Conservation (phyloP, 2,329 filamentous ascomycete genomes). For the Curvularia hawaiiensis region DNA sequence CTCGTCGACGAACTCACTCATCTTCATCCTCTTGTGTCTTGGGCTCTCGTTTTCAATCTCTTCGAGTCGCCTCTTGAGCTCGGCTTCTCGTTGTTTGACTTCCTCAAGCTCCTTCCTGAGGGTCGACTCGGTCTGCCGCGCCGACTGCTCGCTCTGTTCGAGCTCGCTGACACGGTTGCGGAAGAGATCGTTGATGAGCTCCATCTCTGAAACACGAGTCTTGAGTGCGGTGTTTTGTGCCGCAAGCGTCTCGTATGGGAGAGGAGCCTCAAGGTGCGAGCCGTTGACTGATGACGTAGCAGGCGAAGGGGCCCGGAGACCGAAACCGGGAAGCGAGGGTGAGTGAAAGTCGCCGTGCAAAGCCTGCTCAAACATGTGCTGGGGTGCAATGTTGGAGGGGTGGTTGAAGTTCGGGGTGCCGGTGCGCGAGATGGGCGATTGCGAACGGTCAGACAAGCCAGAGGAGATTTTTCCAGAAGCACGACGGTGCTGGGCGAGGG, state of each 20-base stretch:
- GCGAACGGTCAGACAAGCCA: slow-evolving; percentile 73
- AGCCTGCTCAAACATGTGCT: slow-evolving; percentile 79
- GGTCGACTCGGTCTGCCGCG: slow-evolving; percentile 62
- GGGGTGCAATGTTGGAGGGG: slow-evolving; percentile 69
- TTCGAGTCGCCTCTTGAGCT: slow-evolving; percentile 79
- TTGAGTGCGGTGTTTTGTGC: slow-evolving; percentile 86
- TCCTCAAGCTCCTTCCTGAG: slow-evolving; percentile 71
- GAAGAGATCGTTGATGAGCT: slow-evolving; percentile 84
- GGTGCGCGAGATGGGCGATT: slow-evolving; percentile 80
- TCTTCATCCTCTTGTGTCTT: slow-evolving; percentile 60
- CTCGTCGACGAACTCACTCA: slow-evolving; percentile 60
- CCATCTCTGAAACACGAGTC: slow-evolving; percentile 91
- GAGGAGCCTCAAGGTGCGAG: slow-evolving; percentile 71
- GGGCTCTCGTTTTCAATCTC: slow-evolving; percentile 60
- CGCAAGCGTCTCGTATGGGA: slow-evolving; percentile 79
- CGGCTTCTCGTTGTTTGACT: slow-evolving; percentile 77
- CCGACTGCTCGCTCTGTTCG: slow-evolving; percentile 74
- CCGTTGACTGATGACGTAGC: slow-evolving; percentile 62
- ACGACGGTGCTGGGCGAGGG: slow-evolving; percentile 65
- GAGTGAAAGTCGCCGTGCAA: slow-evolving; percentile 72
- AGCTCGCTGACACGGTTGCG: slow-evolving; percentile 71
- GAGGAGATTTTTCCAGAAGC: slow-evolving; percentile 74
- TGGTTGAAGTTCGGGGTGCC: slow-evolving; percentile 75
- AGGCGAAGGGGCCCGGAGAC: slow-evolving; percentile 59
- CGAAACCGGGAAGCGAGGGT: slow-evolving; percentile 52